Base-by-base conservation (phyloP, 306 rosid genomes). In the Glycine soja region DNA sequence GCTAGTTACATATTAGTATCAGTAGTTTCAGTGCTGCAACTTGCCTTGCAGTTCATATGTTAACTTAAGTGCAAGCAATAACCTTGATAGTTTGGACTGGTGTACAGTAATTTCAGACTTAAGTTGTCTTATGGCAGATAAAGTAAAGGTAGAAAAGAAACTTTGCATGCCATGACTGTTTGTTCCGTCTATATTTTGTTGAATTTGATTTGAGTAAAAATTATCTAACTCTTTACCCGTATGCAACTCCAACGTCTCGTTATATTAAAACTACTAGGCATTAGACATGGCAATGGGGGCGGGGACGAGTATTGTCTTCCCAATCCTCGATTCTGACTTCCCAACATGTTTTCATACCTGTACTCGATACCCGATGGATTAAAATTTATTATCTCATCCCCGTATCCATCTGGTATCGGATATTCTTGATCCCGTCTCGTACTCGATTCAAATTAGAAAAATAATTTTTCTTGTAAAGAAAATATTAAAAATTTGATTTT, bases 1-100 rank as follows among this genome's bases (percentile, higher is more conserved):
- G 74, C 59, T 24, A 79, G 51, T 73, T 57, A 85, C 65, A 81
- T 81, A 38, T 54, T 84, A 73, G 19, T 70, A 69, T 34, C 16
- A 43, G 16, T n/a, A 42, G 72, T 32, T 24, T 24, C 30, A 24
- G 30, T 24, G 30, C 30, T 42, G 72, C 72, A 43, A 15, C 52
- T 66, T 66, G 13, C 51, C 30, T 66, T 42, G 70, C 32, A 66
- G 32, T 40, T 66, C 51, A n/a, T 36, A 14, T 66, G 72, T 66
- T 65, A 14, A 30, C 2, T 7, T 7, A 38, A n/a, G 7, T 42
- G 10, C 14, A 9, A 43, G 36, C 36, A 43, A 42, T 42, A 10
- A 42, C 34, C 14, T 43, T 68, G 53, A 46, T 45, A 9, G 24
- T 66, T 38, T 14, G 71, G 12, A 38, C 6, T 64, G 53, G 36